These are phyloP conservation scores for Singerocomus inundabilis DNA, from an alignment of 1,284 basidiomycete species.

Conservation along the genomic window DNA sequence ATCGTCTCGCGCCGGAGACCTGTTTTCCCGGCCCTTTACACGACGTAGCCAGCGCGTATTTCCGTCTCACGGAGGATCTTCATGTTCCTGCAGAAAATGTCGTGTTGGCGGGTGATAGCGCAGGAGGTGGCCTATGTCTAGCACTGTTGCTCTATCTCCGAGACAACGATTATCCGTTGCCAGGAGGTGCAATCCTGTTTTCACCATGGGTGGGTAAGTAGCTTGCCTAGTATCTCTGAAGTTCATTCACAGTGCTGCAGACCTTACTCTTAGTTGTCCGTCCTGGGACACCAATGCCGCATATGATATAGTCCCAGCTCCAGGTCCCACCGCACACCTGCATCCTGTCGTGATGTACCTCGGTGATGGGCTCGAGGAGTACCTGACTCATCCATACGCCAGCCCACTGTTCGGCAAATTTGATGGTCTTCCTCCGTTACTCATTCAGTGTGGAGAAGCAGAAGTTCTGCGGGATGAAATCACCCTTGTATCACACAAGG, in stretches of 20 bases:
- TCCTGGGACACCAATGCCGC: constrained; percentile 94
- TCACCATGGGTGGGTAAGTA: constrained; percentile 91
- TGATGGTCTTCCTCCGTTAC: constrained; percentile 81
- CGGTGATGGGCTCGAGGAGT: constrained; percentile 80
- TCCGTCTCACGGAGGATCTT: constrained; percentile 86
- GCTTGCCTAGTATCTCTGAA: neutral
- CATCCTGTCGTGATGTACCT: constrained; percentile 94
- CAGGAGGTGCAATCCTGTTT: constrained; percentile 81
- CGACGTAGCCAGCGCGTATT: constrained; percentile 85
- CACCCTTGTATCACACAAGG: constrained; percentile 93
- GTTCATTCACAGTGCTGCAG: constrained; percentile 38
- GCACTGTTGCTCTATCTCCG: constrained; percentile 91
- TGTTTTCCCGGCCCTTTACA: constrained; percentile 92
- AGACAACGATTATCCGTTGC: constrained; percentile 79
- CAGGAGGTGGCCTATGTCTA: constrained; percentile 86
- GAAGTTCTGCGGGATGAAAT: constrained; percentile 94
- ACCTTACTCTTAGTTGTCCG: constrained; percentile 94
- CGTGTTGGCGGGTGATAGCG: constrained; percentile 87
- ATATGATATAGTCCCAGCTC: constrained; percentile 78
- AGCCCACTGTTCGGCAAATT: constrained; percentile 96
- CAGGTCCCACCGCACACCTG: constrained; percentile 79
- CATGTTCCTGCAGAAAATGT: constrained; percentile 91
- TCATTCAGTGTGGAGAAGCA: constrained; percentile 93
- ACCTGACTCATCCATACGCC: constrained; percentile 94
- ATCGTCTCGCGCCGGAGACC: constrained; percentile 93